Evolutionary conservation across 2,329 filamentous ascomycete genomes (phyloP).

Genomic region (Hortaea werneckii): DNA sequence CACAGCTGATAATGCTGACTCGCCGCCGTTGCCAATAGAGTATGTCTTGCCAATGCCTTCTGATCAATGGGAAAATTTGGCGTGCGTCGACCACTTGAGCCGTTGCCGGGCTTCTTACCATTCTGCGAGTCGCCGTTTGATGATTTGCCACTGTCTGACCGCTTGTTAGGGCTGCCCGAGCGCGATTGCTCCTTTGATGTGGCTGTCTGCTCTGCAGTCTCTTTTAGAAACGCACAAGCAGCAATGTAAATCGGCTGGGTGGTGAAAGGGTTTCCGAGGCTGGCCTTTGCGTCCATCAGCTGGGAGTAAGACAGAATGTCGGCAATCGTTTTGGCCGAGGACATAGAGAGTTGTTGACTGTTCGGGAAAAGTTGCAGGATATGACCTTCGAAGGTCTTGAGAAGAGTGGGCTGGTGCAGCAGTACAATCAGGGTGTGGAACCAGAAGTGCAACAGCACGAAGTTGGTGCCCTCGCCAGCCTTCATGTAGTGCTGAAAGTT

Average conservation of each 20-base stretch:
- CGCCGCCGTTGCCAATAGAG: constrained; percentile 66
- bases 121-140: constrained; percentile 36
- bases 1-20: constrained; percentile 82
- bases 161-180: constrained; percentile 33
- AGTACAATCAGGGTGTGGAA: constrained; percentile 80
- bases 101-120: constrained; percentile 15
- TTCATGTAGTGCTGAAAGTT: constrained; percentile 82
- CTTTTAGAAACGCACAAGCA: constrained; percentile 78
- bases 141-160: not conserved
- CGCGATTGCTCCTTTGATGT: constrained; percentile 36
- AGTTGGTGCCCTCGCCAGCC: constrained; percentile 72
- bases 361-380: constrained; percentile 67
- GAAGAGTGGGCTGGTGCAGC: constrained; percentile 70
- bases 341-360: constrained; percentile 73
- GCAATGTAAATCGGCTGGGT: constrained; percentile 85
- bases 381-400: constrained; percentile 62
- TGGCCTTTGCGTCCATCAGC: constrained; percentile 73
- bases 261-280: constrained; percentile 80
- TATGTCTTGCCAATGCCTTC: constrained; percentile 52
- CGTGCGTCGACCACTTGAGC: constrained; percentile 5
- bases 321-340: constrained; percentile 81
- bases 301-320: constrained; percentile 82
- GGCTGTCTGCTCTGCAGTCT: constrained; percentile 59
- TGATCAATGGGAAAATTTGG: constrained; percentile 7
- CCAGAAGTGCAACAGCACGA: constrained; percentile 80